Conservation (phyloP, 2,329 filamentous ascomycete species). For the Sporothrix curviconia region DNA sequence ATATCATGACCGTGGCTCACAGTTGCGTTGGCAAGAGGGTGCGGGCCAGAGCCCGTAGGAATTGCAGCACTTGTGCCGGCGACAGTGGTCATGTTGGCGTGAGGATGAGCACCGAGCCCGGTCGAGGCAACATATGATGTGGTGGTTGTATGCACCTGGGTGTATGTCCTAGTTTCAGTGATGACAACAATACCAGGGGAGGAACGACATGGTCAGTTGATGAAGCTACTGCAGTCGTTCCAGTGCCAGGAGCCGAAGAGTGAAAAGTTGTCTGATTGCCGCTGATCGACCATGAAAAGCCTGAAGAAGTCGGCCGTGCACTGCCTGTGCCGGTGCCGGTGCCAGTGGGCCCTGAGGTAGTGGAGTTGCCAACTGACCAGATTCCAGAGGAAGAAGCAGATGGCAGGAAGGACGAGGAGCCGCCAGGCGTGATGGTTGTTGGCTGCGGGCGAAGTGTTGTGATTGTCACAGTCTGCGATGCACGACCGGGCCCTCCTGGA, state of each 20-base stretch:
- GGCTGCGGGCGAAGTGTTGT: slow-evolving; percentile 6
- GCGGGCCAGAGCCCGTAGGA: neutral
- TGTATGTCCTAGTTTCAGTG: slow-evolving; percentile 5
- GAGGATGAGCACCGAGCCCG: neutral
- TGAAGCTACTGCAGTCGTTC: too few species aligned
- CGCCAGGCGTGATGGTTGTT: neutral
- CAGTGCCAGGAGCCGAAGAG: neutral
- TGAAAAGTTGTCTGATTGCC: neutral
- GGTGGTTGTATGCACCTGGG: slow-evolving; percentile 1
- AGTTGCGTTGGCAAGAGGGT: neutral
- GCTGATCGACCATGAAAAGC: neutral
- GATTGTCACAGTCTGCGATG: slow-evolving; percentile 12
- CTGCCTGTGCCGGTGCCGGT: neutral
- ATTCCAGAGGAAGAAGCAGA: neutral
- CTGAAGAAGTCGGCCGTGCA: neutral
- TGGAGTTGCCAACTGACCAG: neutral
- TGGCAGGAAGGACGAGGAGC: neutral
- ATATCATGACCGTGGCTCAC: neutral
- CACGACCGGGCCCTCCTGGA: slow-evolving; percentile 4
- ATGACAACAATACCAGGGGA: neutral
- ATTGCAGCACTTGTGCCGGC: neutral
- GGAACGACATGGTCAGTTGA: too few species aligned
- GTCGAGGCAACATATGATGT: too few species aligned
- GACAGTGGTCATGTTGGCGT: neutral
- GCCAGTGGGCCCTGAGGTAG: neutral